Evolutionary conservation across 371 early-diverging fungal genomes (phyloP).

Genomic region (Mucor velutinosus): DNA sequence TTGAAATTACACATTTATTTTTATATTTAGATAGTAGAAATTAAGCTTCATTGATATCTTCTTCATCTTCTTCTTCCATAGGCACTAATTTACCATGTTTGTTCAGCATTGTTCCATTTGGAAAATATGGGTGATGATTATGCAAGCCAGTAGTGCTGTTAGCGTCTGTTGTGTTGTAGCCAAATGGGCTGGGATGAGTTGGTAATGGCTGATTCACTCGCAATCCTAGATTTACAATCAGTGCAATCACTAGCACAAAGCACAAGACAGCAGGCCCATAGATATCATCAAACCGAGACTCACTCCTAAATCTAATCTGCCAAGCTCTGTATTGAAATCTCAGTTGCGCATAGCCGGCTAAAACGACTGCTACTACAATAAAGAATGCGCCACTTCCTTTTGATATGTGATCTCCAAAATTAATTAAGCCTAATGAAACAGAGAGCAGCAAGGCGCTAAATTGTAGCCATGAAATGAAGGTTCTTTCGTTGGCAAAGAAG

Average conservation of each 20-base stretch:
- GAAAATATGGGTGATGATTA: not conserved
- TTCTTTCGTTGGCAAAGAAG: constrained; percentile 98
- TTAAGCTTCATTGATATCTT: not conserved
- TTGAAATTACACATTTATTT: not conserved
- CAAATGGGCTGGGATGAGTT: constrained; percentile 16
- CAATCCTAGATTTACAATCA: constrained; percentile 70
- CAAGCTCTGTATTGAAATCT: constrained; percentile 86
- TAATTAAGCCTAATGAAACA: constrained; percentile 74
- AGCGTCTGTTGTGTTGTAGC: constrained; percentile 2
- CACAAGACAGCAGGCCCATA: constrained; percentile 78
- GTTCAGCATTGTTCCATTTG: not conserved
- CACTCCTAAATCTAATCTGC: constrained; percentile 54
- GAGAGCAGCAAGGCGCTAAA: constrained; percentile 73
- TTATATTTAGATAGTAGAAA: not conserved
- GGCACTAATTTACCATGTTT: constrained; percentile 2
- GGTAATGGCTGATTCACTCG: constrained; percentile 21
- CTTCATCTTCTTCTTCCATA: constrained; percentile 13
- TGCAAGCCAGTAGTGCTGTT: not conserved
- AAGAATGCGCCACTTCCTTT: constrained; percentile 69
- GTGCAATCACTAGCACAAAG: constrained; percentile 71
- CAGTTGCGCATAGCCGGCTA: constrained; percentile 77
- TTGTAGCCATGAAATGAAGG: constrained; percentile 90
- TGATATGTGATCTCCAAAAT: constrained; percentile 77
- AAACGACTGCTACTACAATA: constrained; percentile 63
- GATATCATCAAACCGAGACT: constrained; percentile 58